phyloP scores from a whole-genome alignment of 345 rosid genomes.

The Jatropha curcas region DNA sequence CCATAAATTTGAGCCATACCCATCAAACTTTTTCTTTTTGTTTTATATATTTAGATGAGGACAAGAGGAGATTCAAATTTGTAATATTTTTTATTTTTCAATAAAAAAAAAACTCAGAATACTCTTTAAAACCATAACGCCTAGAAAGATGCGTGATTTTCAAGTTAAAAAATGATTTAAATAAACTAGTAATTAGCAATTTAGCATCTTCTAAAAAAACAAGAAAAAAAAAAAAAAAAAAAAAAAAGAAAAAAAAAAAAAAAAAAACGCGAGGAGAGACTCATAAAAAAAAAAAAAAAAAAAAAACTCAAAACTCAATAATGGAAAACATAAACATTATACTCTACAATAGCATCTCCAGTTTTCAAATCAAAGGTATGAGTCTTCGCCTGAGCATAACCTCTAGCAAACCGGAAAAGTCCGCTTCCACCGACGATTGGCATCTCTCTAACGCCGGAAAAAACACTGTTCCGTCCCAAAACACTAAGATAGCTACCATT shows the following conservation, averaged over 20 bases:
- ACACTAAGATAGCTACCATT: slow-evolving; percentile 30
- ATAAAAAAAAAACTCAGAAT: no score
- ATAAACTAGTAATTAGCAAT: no score
- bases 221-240: not conserved
- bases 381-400: slow-evolving; percentile 38
- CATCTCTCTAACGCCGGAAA: slow-evolving; percentile 25
- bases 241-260: not conserved
- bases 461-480: slow-evolving; percentile 22
- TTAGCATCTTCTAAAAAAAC: no score
- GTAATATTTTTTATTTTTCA: no score
- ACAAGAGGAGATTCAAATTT: no score
- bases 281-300: not conserved
- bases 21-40: no score
- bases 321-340: slow-evolving; percentile 39
- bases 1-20: no score
- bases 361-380: not conserved
- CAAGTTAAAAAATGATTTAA: no score
- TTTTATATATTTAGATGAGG: no score
- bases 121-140: no score
- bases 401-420: slow-evolving; percentile 30
- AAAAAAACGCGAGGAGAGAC: not conserved
- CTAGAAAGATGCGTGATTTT: no score
- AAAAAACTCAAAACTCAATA: slow-evolving; percentile 10
- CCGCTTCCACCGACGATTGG: slow-evolving; percentile 35
- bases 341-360: slow-evolving; percentile 31